Base-by-base conservation (phyloP, 2,329 filamentous ascomycete genomes). In the Alternaria arborescens region DNA sequence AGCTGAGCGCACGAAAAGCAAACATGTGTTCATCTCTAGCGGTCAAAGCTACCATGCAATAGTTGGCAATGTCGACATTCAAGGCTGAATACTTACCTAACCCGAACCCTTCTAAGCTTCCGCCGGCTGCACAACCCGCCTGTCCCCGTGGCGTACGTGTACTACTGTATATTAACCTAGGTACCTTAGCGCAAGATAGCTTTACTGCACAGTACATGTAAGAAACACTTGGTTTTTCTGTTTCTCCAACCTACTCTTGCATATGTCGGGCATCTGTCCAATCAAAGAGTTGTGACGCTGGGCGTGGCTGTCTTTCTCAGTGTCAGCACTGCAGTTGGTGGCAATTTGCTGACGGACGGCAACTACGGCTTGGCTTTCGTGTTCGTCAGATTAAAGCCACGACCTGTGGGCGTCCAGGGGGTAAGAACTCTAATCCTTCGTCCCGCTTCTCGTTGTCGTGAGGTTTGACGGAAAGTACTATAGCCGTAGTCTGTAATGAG, bases 381-480 rank as follows among this genome's bases (percentile, higher is more conserved):
- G 20, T 22, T 50, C 30, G 46, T 16, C 30, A 50, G 40, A 48
- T 48, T 36, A 20, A 48, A 50, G 46, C 32, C 46, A 50, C 32
- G 20, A 20, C 20, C 46, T 18, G 34, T 32, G 32, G 46, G 46
- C 46, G 46, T 24, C 18, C 46, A 50, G 46, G 46, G 46, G 46
- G 46, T 36, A 10, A 50, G 46, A 50, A 50, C 46, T 36, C 11
- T 36, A 50, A 36, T 50, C 46, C 46, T 50, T 50, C 32, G 46
- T 50, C 32, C 10, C 16, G 30, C 10, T 11, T 36, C 22, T 16
- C 16, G 30, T 34, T 18, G 22, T 24, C 3, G 10, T 14, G 18
- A 41, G 40, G 40, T 41, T 18, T 22, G 40, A 14, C 18, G 40
- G 10, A 41, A 22, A 22, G 8, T 12, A 41, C 11, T 36, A 36